phyloP scores from a whole-genome alignment of 176 grass and related monocot species.

The Tillandsia leiboldiana region DNA sequence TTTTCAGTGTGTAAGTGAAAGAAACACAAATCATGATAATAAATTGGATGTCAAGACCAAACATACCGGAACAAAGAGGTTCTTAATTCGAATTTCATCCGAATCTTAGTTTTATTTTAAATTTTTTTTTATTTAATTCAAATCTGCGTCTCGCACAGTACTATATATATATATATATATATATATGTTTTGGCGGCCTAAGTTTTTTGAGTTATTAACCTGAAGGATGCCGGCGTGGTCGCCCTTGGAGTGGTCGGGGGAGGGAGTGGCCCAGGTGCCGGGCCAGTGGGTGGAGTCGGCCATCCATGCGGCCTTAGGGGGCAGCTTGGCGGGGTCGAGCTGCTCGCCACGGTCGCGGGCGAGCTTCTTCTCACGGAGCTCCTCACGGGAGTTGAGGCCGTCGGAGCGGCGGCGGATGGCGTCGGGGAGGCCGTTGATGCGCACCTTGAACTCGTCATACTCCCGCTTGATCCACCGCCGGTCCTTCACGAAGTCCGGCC shows the following conservation, averaged over 20 bases:
- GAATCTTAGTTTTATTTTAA: too few relatives aligned
- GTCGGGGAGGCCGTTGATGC: slow-evolving; percentile 26
- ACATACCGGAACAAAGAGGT: too few relatives aligned
- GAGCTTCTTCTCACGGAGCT: slow-evolving; percentile 38
- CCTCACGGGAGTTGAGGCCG: slow-evolving; percentile 16
- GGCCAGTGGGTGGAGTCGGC: slow-evolving; percentile 80
- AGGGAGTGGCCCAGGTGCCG: slow-evolving; percentile 48
- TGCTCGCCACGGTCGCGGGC: slow-evolving; percentile 13
- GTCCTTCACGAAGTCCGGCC: slow-evolving; percentile 29
- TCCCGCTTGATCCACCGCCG: slow-evolving; percentile 29
- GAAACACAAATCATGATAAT: too few relatives aligned
- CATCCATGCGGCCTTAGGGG: slow-evolving; percentile 61
- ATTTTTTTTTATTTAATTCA: too few relatives aligned
- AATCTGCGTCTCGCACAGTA: too few relatives aligned
- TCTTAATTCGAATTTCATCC: too few relatives aligned
- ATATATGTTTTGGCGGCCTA: too few relatives aligned
- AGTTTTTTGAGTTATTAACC: slow-evolving; percentile 3
- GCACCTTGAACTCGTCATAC: slow-evolving; percentile 31
- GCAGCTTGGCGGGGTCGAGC: not conserved
- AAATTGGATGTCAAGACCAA: too few relatives aligned
- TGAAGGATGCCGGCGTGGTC: slow-evolving; percentile 82
- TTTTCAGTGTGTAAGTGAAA: too few relatives aligned
- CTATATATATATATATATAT: too few relatives aligned
- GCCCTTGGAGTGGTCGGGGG: slow-evolving; percentile 70
- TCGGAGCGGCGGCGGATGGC: slow-evolving; percentile 21